Evolutionary conservation across 345 rosid species (phyloP).

Genomic region (Anastatica hierochuntica): DNA sequence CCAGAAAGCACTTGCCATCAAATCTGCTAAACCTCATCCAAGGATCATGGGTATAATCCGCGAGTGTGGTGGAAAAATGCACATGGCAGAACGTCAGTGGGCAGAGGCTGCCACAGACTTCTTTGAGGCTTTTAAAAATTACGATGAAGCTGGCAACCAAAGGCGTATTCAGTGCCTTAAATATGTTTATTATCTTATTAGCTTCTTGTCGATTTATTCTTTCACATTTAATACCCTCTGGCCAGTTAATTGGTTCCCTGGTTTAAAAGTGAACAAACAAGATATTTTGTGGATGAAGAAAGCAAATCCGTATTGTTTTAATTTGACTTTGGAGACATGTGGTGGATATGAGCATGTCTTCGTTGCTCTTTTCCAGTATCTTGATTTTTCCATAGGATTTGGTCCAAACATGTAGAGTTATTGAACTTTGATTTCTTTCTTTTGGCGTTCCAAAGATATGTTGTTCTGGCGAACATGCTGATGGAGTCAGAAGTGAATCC

Average conservation of each 20-base stretch:
- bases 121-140: conserved; percentile 98
- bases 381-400: neutral
- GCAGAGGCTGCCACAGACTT: conserved; percentile 98
- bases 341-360: neutral
- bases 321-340: conserved; percentile 4
- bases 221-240: neutral
- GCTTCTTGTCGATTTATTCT: conserved; percentile 3
- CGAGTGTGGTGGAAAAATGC: conserved; percentile 99
- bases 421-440: neutral
- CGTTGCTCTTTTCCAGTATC: neutral
- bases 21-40: conserved; percentile 99
- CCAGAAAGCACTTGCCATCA: conserved; percentile 95
- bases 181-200: conserved; percentile 44
- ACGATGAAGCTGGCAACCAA: conserved; percentile 99
- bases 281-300: too few relatives aligned
- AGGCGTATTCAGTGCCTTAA: conserved; percentile 96
- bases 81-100: conserved; percentile 99
- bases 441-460: conserved; percentile 45
- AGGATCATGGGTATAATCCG: conserved; percentile 99
- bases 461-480: conserved; percentile 98
- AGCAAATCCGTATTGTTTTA: neutral
- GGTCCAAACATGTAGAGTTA: neutral
- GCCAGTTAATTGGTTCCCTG: neutral
- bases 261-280: neutral
- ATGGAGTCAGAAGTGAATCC: conserved; percentile 99